phyloP scores from a whole-genome alignment of 352 stramenopile species.

The Phytopythium helicoides region DNA sequence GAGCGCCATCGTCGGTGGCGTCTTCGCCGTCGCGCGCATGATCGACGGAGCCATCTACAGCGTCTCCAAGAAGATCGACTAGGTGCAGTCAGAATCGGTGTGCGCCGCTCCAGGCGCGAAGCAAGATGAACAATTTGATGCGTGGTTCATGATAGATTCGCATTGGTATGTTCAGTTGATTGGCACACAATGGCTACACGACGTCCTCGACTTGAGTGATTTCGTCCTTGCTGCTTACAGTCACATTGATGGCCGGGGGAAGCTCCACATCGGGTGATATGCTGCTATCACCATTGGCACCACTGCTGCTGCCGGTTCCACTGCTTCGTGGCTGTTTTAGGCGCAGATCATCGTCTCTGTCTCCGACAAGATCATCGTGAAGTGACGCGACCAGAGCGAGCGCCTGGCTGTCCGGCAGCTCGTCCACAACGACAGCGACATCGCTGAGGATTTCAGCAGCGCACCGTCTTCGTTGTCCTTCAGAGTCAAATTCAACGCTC shows the following conservation, averaged over 20 bases:
- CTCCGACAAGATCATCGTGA: constrained; percentile 40
- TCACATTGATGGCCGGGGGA: too few species aligned
- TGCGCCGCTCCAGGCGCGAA: too few species aligned
- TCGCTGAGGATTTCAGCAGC: constrained; percentile 63
- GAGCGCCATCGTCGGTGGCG: constrained; percentile 82
- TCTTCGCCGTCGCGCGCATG: constrained; percentile 86
- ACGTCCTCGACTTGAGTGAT: constrained; percentile 16
- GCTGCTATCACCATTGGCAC: background rate
- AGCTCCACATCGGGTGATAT: too few species aligned
- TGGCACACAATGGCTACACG: constrained; percentile 5
- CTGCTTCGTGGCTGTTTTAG: background rate
- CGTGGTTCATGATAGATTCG: too few species aligned
- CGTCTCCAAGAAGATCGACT: constrained; percentile 88
- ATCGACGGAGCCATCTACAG: constrained; percentile 87
- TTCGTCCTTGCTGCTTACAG: background rate
- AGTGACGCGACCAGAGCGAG: constrained; percentile 48
- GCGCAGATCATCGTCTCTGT: constrained; percentile 11
- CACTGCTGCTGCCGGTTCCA: constrained; percentile 9
- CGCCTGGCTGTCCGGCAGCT: constrained; percentile 51
- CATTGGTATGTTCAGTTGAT: too few species aligned
- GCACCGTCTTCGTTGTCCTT: constrained; percentile 45
- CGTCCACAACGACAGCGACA: constrained; percentile 48
- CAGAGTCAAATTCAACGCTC: constrained; percentile 64
- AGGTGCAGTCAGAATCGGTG: constrained; percentile 10
- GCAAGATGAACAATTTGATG: too few species aligned